Evolutionary conservation across 805 yeast genomes (phyloP), one percentile per base, ranked within the genome.

Genomic region (Candida jianshihensis): DNA sequence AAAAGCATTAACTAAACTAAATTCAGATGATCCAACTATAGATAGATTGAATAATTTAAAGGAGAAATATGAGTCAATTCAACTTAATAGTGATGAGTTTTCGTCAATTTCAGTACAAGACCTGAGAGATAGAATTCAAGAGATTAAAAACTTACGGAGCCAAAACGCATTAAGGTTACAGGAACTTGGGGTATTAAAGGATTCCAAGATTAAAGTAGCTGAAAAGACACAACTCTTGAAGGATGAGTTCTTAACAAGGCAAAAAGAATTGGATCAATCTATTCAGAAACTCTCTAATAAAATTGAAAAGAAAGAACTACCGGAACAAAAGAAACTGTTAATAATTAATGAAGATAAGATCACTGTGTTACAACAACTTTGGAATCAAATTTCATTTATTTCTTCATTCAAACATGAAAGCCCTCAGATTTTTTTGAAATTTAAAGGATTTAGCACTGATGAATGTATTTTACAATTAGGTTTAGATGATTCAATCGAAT

Each of bases 331-430:
- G 29, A 30, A 22, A n/a, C 20, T 31, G 5, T 14, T 43, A 2
- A 13, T 39, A 20, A 33, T 30, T 6, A 43, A 41, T 19, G 51
- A 49, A 19, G 36, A 36, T n/a, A 46, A 37, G 18, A 13, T 47
- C 14, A 21, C 34, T 6, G 18, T 39, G 2, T 19, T 51, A 18
- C 27, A 35, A 26, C 34, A 41, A 16, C 24, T 49, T 4, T 37
- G 48, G 42, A 34, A 36, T 3, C 15, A 33, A 13, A 31, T 40
- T 1, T 30, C 43, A 10, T 30, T 34, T 15, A 24, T 51, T 10
- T 10, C 16, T 4, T 19, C 38, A n/a, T 37, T 39, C 17, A 33
- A 36, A 7, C 25, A 14, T 4, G 42, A 39, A 15, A 41, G 40
- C 2, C 15, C 30, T 6, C 13, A 19, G 3, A 15, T 43, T 9